These are phyloP conservation scores for Sphagnurus paluster DNA, from an alignment of 1,284 basidiomycete genomes.

Conservation along the genomic window DNA sequence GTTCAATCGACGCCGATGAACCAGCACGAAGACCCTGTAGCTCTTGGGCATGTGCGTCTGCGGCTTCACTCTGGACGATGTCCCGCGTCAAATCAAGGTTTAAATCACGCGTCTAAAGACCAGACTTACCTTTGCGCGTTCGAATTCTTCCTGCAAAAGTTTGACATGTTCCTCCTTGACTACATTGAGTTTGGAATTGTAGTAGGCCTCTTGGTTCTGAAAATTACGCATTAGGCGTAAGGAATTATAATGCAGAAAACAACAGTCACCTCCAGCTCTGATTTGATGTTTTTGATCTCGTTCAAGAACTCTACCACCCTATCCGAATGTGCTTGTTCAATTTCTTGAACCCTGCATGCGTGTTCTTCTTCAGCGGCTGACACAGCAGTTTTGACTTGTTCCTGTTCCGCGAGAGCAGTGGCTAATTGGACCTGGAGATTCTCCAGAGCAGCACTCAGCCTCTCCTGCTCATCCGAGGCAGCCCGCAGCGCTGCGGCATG, in stretches of 20 bases:
- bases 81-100: slow-evolving; percentile 8
- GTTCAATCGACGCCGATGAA: slow-evolving; percentile 65
- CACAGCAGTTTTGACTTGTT: slow-evolving; percentile 47
- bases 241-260: slow-evolving; percentile 3
- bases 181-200: slow-evolving; percentile 62
- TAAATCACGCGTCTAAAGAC: not conserved
- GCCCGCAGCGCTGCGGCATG: slow-evolving; percentile 49
- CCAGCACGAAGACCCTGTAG: slow-evolving; percentile 66
- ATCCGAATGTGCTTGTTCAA: slow-evolving; percentile 45
- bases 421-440: slow-evolving; percentile 47
- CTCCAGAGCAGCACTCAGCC: slow-evolving; percentile 45
- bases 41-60: slow-evolving; percentile 65
- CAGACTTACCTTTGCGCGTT: slow-evolving; percentile 67
- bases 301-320: slow-evolving; percentile 59
- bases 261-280: slow-evolving; percentile 61
- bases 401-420: slow-evolving; percentile 43
- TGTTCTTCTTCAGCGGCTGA: slow-evolving; percentile 47
- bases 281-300: slow-evolving; percentile 54
- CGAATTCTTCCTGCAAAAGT: slow-evolving; percentile 67
- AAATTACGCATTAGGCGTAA: slow-evolving; percentile 9
- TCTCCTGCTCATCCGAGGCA: slow-evolving; percentile 45
- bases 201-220: slow-evolving; percentile 69
- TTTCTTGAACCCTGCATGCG: slow-evolving; percentile 47
- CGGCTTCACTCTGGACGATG: slow-evolving; percentile 59
- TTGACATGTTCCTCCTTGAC: slow-evolving; percentile 69